A percentile compares a stretch with the other conserved stretches of the same genome.
Conservation (phyloP, 192 early-diverging fungal species). For the Podila epicladia region DNA sequence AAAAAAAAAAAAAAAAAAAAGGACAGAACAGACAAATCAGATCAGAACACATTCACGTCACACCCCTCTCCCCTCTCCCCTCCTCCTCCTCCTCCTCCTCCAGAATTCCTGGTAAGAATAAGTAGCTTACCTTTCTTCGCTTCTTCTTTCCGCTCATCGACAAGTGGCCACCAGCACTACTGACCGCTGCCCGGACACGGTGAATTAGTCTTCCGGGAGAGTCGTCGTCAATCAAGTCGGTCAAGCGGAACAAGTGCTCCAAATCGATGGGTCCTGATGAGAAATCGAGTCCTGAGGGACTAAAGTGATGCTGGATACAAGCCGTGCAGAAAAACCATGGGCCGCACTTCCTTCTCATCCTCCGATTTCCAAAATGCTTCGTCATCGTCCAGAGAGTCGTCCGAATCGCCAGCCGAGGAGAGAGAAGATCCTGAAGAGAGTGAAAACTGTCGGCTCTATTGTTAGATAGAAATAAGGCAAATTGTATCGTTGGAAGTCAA, state of each 20-base stretch:
- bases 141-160: conserved; percentile 44
- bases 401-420: conserved; percentile 47
- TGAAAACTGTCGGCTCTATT: conserved; percentile 48
- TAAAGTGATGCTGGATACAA: conserved; percentile 51
- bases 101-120: neutral
- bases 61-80: too few species aligned
- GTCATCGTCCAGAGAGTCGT: conserved; percentile 35
- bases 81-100: too few species aligned
- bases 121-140: conserved; percentile 27
- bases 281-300: conserved; percentile 45
- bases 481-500: neutral
- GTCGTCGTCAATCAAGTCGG: conserved; percentile 40
- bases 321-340: conserved; percentile 37
- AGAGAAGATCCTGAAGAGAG: conserved; percentile 47
- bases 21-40: neutral
- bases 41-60: neutral
- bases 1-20: neutral
- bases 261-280: conserved; percentile 43
- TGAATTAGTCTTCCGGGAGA: conserved; percentile 37
- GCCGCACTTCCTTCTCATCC: conserved; percentile 35
- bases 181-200: conserved; percentile 14
- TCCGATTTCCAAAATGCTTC: conserved; percentile 44
- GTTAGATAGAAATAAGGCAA: conserved; percentile 4
- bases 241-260: conserved; percentile 45
- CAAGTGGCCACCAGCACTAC: conserved; percentile 15